Evolutionary conservation across 2,329 filamentous ascomycete species (phyloP).

Genomic region (Fusarium bulbicola): DNA sequence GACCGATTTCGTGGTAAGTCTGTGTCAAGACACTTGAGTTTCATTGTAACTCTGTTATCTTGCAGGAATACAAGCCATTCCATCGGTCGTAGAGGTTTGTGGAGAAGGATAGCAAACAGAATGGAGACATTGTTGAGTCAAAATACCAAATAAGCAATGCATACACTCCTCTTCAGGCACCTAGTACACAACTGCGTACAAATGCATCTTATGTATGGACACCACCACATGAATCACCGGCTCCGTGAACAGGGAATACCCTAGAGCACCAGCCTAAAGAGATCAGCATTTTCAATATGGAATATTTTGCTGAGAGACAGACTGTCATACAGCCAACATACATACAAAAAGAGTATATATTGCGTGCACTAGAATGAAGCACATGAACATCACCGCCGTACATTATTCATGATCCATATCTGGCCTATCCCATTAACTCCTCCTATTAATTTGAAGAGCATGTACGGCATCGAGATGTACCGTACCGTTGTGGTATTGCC

Average conservation of each 20-base stretch:
- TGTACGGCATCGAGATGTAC: background rate
- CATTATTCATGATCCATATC: constrained; percentile 32
- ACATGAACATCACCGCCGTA: constrained; percentile 21
- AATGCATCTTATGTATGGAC: background rate
- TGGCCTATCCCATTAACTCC: constrained; percentile 17
- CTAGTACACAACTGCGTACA: background rate
- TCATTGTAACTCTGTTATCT: constrained; percentile 5
- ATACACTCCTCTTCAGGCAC: background rate
- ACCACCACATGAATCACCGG: background rate
- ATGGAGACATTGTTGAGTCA: background rate
- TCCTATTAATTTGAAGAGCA: background rate
- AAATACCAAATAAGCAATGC: background rate
- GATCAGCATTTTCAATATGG: background rate
- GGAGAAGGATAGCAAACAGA: background rate
- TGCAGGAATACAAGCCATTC: background rate
- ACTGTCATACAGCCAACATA: background rate
- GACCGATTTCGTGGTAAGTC: background rate
- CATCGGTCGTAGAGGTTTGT: background rate
- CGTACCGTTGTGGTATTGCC: constrained; percentile 9
- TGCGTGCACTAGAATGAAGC: constrained; percentile 24
- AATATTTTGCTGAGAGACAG: background rate
- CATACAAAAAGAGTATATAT: constrained; percentile 10
- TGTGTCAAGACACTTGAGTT: constrained; percentile 1
- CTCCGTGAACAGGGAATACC: background rate
- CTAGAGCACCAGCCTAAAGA: background rate